A percentile compares a stretch with the other conserved stretches of the same genome.
These are phyloP conservation scores for Tylopilus sp. DNA, from an alignment of 1,284 basidiomycete species.

Conservation along the genomic window DNA sequence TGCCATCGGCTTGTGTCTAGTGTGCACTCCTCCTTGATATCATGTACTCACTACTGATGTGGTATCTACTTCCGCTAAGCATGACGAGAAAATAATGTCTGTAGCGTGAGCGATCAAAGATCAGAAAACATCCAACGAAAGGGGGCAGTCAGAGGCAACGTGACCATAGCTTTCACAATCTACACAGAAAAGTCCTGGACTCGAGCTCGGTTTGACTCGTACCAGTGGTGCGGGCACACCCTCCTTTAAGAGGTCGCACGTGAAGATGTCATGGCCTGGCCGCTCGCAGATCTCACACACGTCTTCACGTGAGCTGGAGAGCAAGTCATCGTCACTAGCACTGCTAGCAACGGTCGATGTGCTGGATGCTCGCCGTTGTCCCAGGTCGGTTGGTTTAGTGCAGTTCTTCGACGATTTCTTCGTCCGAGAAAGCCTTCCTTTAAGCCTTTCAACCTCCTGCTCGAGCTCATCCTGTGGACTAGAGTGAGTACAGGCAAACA, in stretches of 20 bases:
- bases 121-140: slow-evolving; percentile 77
- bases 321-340: slow-evolving; percentile 12
- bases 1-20: slow-evolving; percentile 10
- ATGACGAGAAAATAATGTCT: slow-evolving; percentile 5
- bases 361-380: slow-evolving; percentile 26
- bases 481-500: slow-evolving; percentile 4
- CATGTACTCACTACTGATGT: slow-evolving; percentile 15
- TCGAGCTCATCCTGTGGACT: slow-evolving; percentile 77
- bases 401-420: slow-evolving; percentile 58
- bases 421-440: slow-evolving; percentile 57
- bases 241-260: slow-evolving; percentile 60
- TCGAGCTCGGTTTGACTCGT: slow-evolving; percentile 8
- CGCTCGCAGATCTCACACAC: slow-evolving; percentile 83
- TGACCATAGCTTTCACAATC: slow-evolving; percentile 78
- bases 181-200: slow-evolving; percentile 55
- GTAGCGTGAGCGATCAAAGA: slow-evolving; percentile 7
- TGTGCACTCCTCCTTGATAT: slow-evolving; percentile 4
- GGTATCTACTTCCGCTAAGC: slow-evolving; percentile 11
- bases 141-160: slow-evolving; percentile 65
- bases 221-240: slow-evolving; percentile 21
- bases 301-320: slow-evolving; percentile 29
- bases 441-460: slow-evolving; percentile 73
- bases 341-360: slow-evolving; percentile 26
- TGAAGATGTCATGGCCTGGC: slow-evolving; percentile 79
- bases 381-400: slow-evolving; percentile 38